These are phyloP conservation scores for Lyophyllum shimeji DNA, from an alignment of 768 basidiomycete genomes.

Conservation along the genomic window DNA sequence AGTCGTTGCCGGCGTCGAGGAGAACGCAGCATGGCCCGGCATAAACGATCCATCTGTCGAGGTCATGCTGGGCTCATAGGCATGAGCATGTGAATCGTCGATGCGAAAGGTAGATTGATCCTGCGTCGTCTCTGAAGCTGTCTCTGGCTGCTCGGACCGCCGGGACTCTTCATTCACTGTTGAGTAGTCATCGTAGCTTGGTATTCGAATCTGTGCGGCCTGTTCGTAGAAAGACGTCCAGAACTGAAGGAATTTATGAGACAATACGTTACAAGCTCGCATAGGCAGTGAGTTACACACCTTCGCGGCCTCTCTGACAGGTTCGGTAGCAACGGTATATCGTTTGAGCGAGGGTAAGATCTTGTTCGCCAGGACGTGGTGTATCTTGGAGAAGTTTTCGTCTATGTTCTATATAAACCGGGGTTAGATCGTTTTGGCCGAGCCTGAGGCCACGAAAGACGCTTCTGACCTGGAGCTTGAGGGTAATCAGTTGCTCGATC, in stretches of 20 bases:
- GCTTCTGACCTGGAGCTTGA: constrained; percentile 75
- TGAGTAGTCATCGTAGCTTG: constrained; percentile 69
- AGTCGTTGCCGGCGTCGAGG: constrained; percentile 73
- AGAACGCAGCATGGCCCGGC: constrained; percentile 68
- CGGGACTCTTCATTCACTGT: constrained; percentile 51
- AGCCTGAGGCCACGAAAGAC: background rate
- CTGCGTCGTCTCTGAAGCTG: constrained; percentile 23
- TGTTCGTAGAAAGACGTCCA: constrained; percentile 97
- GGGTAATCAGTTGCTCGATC: constrained; percentile 92
- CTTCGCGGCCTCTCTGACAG: constrained; percentile 88
- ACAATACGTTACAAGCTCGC: background rate
- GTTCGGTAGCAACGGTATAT: constrained; percentile 84
- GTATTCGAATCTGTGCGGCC: constrained; percentile 85
- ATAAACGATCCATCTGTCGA: constrained; percentile 73
- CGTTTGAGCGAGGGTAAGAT: constrained; percentile 88
- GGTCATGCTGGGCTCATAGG: constrained; percentile 43
- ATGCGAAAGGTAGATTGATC: constrained; percentile 19
- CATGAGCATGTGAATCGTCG: constrained; percentile 20
- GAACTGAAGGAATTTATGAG: constrained; percentile 55
- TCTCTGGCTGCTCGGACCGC: constrained; percentile 40
- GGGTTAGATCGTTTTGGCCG: background rate
- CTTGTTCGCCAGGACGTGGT: constrained; percentile 76
- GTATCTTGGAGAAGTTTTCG: constrained; percentile 89
- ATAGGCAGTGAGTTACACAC: constrained; percentile 40
- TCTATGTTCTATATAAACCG: constrained; percentile 74